A percentile compares a stretch with the other conserved stretches of the same genome.
Evolutionary conservation across 2,329 filamentous ascomycete genomes (phyloP).

Genomic region (Aaosphaeria arxii): DNA sequence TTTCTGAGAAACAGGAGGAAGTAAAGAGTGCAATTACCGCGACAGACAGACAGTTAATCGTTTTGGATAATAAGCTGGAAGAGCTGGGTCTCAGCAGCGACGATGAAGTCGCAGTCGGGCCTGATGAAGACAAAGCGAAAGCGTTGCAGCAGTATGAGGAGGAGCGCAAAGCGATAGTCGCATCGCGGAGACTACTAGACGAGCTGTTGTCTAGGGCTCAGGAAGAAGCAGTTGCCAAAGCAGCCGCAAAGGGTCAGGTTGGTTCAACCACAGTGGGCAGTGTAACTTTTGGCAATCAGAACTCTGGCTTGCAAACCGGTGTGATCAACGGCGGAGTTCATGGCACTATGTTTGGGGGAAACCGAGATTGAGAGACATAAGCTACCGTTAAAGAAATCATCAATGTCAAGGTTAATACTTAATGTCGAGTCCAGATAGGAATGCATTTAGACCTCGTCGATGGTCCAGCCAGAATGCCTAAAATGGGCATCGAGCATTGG

Average conservation of each 20-base stretch:
- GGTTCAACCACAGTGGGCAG: too few species aligned
- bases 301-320: neutral
- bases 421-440: too few species aligned
- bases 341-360: too few species aligned
- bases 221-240: neutral
- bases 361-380: too few species aligned
- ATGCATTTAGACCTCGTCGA: too few species aligned
- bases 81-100: neutral
- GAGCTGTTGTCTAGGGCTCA: neutral
- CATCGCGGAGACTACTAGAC: neutral
- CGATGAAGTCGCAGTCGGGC: neutral
- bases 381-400: too few species aligned
- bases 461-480: too few species aligned
- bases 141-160: neutral
- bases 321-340: too few species aligned
- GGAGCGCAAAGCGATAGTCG: neutral
- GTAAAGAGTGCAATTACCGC: neutral
- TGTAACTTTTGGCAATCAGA: neutral
- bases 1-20: neutral
- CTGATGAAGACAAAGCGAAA: neutral
- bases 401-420: too few species aligned
- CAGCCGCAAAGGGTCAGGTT: too few species aligned
- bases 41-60: neutral
- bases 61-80: neutral
- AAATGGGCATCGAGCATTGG: neutral